Percentiles rank a stretch among this genome's conserved stretches.
These are phyloP conservation scores for Macrolepiota dolichaula DNA, from an alignment of 768 basidiomycete genomes.

Conservation along the genomic window DNA sequence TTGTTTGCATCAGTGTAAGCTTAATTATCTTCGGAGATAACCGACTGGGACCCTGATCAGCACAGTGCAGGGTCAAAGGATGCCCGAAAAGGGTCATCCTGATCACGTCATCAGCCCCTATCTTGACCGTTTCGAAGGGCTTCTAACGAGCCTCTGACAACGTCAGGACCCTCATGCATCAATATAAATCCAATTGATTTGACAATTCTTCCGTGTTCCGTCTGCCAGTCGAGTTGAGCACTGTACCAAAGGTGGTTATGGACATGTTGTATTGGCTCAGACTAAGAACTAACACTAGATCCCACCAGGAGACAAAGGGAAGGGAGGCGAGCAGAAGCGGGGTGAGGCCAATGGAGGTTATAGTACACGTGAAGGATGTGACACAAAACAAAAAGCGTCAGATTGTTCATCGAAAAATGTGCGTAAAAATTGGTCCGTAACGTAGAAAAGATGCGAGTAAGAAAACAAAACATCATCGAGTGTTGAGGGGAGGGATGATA, in stretches of 20 bases:
- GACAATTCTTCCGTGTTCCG: background rate
- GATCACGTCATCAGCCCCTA: too few species aligned
- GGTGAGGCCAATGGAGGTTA: background rate
- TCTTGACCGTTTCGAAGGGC: background rate
- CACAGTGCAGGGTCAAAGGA: too few species aligned
- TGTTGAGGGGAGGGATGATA: background rate
- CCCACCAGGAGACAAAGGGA: background rate
- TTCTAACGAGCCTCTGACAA: slow-evolving; percentile 1
- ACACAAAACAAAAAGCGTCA: slow-evolving; percentile 7
- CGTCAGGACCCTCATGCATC: background rate
- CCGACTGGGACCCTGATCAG: too few species aligned
- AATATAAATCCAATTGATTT: background rate
- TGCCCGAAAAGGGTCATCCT: too few species aligned
- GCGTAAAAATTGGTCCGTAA: slow-evolving; percentile 7
- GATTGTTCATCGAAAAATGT: slow-evolving; percentile 1
- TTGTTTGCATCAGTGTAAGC: too few species aligned
- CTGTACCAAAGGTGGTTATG: background rate
- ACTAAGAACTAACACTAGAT: background rate
- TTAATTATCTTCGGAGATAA: too few species aligned
- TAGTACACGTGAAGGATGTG: background rate
- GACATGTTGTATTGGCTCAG: slow-evolving; percentile 4
- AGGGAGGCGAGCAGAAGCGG: background rate
- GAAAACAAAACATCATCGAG: background rate
- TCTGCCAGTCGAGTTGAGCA: background rate
- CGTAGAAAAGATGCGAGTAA: slow-evolving; percentile 3